Base-by-base conservation (phyloP, 2,329 filamentous ascomycete genomes). In the Neurospora sp. region DNA sequence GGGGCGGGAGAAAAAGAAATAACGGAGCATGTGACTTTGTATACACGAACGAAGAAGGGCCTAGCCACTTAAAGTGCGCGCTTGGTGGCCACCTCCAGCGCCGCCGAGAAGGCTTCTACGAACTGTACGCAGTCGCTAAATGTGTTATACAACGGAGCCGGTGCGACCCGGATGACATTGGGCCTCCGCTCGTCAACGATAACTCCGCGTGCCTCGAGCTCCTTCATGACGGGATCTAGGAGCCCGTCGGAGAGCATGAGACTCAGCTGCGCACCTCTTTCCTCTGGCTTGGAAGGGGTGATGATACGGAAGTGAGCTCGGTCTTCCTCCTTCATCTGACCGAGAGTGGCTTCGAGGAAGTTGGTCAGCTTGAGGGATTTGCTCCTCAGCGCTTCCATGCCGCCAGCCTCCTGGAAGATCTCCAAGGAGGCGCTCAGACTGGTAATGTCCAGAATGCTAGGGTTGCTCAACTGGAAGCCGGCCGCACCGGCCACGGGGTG, bases 391-490 rank as follows among this genome's bases (percentile, higher is more conserved):
- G 82, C 82, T 6, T 79, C 76, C 82, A 93, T 90, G 17, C 81
- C 82, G 3, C 84, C 85, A 0, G 91, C 90, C 70, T 86, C 82
- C 62, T 85, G 83, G 79, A 93, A 94, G n/a, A 94, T 81, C 73
- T 90, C 87, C 2, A 94, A 81, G 6, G 88, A 91, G 1, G 91
- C 89, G 67, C 86, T 81, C 11, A 94, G 83, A 38, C 89, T 87
- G 12, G 89, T 91, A 72, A 91, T 87, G 76, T 93, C 91, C n/a
- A 93, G 80, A 17, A 91, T 88, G 38, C 87, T 90, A 0, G 91
- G 91, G 75, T 95, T 95, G 62, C 88, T 91, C 43, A 94, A 80
- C 77, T 94, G 91, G 77, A 90, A 95, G 3, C 91, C 92, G 10
- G 88, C 89, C 0, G 92, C 92, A 23, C 92, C 91, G 2, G 86